A percentile compares a stretch with the other conserved stretches of the same genome.
These are phyloP conservation scores for Aspergillus sp. DNA, from an alignment of 2,329 filamentous ascomycete genomes.

Conservation along the genomic window DNA sequence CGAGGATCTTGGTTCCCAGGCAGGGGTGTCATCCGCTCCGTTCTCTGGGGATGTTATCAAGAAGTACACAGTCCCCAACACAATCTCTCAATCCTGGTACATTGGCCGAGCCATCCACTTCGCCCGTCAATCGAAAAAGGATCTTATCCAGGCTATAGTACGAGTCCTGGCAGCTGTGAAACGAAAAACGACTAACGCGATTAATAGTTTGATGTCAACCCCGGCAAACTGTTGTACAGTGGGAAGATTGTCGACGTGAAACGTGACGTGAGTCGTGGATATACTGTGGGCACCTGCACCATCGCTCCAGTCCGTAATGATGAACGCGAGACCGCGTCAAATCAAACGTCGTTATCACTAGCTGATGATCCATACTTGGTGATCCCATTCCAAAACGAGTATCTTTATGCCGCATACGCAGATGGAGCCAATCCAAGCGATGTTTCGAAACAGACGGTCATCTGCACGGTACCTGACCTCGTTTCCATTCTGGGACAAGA, in stretches of 20 bases:
- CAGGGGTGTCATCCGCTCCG: constrained; percentile 19
- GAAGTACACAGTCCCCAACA: constrained; percentile 26
- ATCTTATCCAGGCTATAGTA: constrained; percentile 42
- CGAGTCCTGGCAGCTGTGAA: constrained; percentile 7
- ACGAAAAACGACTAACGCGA: background rate
- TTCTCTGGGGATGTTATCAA: constrained; percentile 22
- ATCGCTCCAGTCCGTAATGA: constrained; percentile 26
- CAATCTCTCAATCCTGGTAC: constrained; percentile 30
- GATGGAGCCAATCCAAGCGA: background rate
- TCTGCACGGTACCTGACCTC: constrained; percentile 34
- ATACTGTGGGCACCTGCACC: constrained; percentile 35
- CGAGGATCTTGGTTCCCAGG: constrained; percentile 24
- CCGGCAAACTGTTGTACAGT: constrained; percentile 41
- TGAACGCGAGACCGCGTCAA: constrained; percentile 12
- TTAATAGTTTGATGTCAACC: constrained; percentile 23
- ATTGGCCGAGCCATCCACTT: constrained; percentile 26
- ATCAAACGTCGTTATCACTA: background rate
- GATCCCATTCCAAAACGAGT: constrained; percentile 30
- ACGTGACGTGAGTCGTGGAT: constrained; percentile 35
- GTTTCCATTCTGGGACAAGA: constrained; percentile 42
- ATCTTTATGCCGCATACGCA: constrained; percentile 24
- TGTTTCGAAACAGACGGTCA: constrained; percentile 7
- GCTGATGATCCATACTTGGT: constrained; percentile 7
- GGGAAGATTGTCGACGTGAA: constrained; percentile 47
- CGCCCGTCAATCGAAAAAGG: constrained; percentile 22